Conservation (phyloP, 371 early-diverging fungal genomes). For the Entomophthora muscae region DNA sequence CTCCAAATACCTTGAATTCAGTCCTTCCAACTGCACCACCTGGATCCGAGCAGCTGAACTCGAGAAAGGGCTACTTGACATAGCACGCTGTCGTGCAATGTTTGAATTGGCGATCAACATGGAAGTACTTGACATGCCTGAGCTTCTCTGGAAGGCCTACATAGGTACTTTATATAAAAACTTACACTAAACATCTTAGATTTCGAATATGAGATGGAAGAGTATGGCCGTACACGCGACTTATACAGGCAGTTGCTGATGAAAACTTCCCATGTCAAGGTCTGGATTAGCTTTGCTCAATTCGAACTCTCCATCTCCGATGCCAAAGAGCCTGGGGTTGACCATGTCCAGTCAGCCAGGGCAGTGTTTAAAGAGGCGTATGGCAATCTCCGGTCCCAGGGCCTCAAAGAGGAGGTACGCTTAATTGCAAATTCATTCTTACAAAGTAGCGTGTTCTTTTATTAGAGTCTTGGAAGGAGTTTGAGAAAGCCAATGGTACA, state of each 20-base stretch:
- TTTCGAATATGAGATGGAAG: conserved; percentile 70
- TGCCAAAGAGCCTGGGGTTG: conserved; percentile 19
- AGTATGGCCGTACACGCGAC: conserved; percentile 53
- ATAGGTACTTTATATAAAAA: conserved; percentile 25
- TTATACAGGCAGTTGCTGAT: conserved; percentile 73
- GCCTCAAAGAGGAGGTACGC: conserved; percentile 45
- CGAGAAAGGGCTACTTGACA: conserved; percentile 70
- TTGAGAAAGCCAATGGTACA: conserved; percentile 55
- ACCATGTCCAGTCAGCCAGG: conserved; percentile 35
- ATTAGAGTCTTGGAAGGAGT: conserved; percentile 82
- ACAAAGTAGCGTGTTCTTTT: conserved; percentile 51
- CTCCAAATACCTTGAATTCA: conserved; percentile 69
- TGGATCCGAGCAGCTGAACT: conserved; percentile 93
- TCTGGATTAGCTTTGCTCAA: conserved; percentile 88
- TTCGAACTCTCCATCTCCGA: conserved; percentile 56
- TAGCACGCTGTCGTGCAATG: conserved; percentile 70
- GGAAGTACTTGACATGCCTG: conserved; percentile 84
- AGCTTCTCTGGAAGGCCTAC: conserved; percentile 91
- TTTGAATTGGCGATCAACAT: conserved; percentile 80
- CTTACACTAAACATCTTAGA: conserved; percentile 23
- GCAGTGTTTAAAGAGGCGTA: conserved; percentile 56
- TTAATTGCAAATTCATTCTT: background rate
- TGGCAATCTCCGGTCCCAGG: conserved; percentile 40
- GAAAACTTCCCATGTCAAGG: conserved; percentile 87
- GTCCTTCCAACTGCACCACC: conserved; percentile 64